phyloP scores from a whole-genome alignment of 805 yeast species.

The Limtongia smithiae region DNA sequence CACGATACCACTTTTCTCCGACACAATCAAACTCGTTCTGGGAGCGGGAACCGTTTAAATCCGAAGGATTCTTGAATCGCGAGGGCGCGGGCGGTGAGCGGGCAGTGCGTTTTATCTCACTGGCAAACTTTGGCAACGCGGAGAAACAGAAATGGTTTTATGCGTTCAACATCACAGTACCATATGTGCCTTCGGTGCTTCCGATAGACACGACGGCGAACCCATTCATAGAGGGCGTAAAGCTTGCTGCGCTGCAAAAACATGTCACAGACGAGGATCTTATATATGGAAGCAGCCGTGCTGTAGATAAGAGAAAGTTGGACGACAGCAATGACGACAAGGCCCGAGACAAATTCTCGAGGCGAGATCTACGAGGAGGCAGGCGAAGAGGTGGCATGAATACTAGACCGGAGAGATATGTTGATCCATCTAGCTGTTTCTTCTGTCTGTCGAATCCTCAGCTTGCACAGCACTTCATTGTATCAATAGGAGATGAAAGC shows the following conservation, averaged over 20 bases:
- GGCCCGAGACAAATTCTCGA: neutral
- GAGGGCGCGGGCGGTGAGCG: slow-evolving; percentile 25
- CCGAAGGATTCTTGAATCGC: slow-evolving; percentile 8
- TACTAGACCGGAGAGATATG: slow-evolving; percentile 11
- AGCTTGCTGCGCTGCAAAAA: slow-evolving; percentile 3
- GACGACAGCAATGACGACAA: slow-evolving; percentile 2
- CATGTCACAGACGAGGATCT: slow-evolving; percentile 7
- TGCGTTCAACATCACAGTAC: slow-evolving; percentile 52
- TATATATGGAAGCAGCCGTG: slow-evolving; percentile 10
- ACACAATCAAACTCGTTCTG: slow-evolving; percentile 17
- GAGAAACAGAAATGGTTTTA: slow-evolving; percentile 64
- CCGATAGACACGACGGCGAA: slow-evolving; percentile 36
- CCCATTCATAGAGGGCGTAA: slow-evolving; percentile 34
- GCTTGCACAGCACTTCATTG: slow-evolving; percentile 73
- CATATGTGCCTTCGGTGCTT: slow-evolving; percentile 31
- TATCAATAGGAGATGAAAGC: slow-evolving; percentile 62
- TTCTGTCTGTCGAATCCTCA: slow-evolving; percentile 80
- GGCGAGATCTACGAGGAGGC: too few species aligned
- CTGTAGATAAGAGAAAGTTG: neutral
- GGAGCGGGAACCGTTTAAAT: slow-evolving; percentile 32
- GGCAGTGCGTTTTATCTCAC: slow-evolving; percentile 60
- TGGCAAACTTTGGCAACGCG: slow-evolving; percentile 53
- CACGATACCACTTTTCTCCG: slow-evolving; percentile 30
- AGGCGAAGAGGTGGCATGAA: neutral
- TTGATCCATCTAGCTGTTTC: slow-evolving; percentile 50